Conservation (phyloP, 305 asterid species). For the Ajuga reptans region DNA sequence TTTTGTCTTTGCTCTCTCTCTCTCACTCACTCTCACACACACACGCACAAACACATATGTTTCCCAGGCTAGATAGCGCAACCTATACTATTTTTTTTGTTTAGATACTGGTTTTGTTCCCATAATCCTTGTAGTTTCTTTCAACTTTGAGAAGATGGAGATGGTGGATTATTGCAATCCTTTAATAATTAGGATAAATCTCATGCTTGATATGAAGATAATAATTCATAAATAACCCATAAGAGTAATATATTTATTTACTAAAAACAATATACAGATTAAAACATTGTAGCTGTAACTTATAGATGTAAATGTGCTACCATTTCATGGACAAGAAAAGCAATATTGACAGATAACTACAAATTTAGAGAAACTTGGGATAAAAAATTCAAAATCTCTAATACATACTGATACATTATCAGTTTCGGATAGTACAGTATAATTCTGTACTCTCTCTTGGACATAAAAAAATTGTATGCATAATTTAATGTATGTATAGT, state of each 20-base stretch:
- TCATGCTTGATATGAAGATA: too few relatives aligned
- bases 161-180: too few relatives aligned
- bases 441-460: constrained; percentile 3
- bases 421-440: constrained; percentile 3
- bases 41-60: neutral
- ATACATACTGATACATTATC: constrained; percentile 14
- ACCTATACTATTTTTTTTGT: too few relatives aligned
- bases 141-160: too few relatives aligned
- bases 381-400: neutral
- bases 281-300: neutral
- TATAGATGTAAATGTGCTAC: neutral
- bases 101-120: too few relatives aligned
- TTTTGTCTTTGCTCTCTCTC: neutral
- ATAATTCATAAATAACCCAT: too few relatives aligned
- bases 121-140: too few relatives aligned
- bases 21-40: neutral
- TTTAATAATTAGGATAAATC: too few relatives aligned
- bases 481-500: neutral
- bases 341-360: neutral
- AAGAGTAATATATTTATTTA: too few relatives aligned
- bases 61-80: too few relatives aligned
- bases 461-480: neutral
- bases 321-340: neutral
- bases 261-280: too few relatives aligned
- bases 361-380: neutral